A percentile compares a stretch with the other conserved stretches of the same genome.
Evolutionary conservation across 257 asterid genomes (phyloP).

Genomic region (Perilla frutescens): DNA sequence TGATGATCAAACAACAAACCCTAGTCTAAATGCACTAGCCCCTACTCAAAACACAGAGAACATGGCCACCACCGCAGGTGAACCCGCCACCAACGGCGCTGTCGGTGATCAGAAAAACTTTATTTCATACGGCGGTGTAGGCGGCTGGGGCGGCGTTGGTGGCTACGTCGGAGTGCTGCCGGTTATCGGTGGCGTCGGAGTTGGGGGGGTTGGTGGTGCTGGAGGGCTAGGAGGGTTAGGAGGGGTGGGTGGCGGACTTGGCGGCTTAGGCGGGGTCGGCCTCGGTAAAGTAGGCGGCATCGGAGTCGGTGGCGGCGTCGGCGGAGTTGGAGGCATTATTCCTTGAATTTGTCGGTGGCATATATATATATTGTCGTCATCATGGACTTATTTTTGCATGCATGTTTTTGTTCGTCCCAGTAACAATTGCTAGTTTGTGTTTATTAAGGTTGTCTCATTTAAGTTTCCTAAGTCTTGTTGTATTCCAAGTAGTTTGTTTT

Average conservation of each 20-base stretch:
- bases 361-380: neutral
- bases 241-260: slow-evolving; percentile 47
- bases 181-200: slow-evolving; percentile 47
- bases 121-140: slow-evolving; percentile 62
- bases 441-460: slow-evolving; percentile 1
- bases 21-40: slow-evolving; percentile 32
- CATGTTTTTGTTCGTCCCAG: neutral
- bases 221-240: slow-evolving; percentile 57
- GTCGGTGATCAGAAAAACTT: slow-evolving; percentile 65
- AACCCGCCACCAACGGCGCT: slow-evolving; percentile 28
- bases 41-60: slow-evolving; percentile 30
- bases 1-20: slow-evolving; percentile 20
- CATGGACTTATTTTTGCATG: neutral
- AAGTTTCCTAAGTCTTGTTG: neutral
- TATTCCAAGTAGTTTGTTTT: slow-evolving; percentile 17
- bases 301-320: slow-evolving; percentile 49
- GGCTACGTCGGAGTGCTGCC: slow-evolving; percentile 60
- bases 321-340: slow-evolving; percentile 44
- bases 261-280: slow-evolving; percentile 45
- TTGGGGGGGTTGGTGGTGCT: slow-evolving; percentile 49
- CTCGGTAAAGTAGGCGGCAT: slow-evolving; percentile 42
- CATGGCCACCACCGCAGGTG: slow-evolving; percentile 36
- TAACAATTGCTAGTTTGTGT: slow-evolving; percentile 12
- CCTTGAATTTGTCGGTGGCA: slow-evolving; percentile 29
- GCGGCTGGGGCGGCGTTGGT: slow-evolving; percentile 63